Conservation (phyloP, 768 basidiomycete species). For the Suillus luteus region DNA sequence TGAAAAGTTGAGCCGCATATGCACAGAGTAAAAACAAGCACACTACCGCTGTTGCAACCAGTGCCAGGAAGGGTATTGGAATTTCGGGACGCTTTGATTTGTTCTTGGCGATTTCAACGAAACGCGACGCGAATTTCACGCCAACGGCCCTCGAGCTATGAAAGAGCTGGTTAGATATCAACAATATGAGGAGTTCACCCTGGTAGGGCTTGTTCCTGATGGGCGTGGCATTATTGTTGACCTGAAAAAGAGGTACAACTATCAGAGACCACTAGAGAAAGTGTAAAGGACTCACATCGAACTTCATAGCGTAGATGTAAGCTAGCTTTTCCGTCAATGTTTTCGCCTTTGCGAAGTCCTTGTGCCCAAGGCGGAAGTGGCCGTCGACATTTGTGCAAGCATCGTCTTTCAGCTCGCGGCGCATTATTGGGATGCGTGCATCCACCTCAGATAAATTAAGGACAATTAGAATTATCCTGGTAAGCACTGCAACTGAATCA, state of each 20-base stretch:
- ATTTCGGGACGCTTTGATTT: background rate
- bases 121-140: background rate
- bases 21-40: background rate
- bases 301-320: background rate
- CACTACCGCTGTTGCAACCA: background rate
- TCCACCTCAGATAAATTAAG: slow-evolving; percentile 1
- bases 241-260: background rate
- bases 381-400: background rate
- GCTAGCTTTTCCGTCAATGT: background rate
- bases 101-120: background rate
- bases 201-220: background rate
- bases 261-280: background rate
- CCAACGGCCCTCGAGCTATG: background rate
- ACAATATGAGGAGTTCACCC: background rate
- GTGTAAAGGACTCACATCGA: background rate
- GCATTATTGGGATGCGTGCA: background rate
- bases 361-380: background rate
- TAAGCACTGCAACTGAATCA: slow-evolving; percentile 1
- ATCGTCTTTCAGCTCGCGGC: background rate
- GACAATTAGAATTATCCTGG: background rate
- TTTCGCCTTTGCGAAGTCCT: background rate
- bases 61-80: background rate
- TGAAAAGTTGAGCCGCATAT: background rate
- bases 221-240: background rate
- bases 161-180: slow-evolving; percentile 2